phyloP scores from a whole-genome alignment of 164 flowering plant genomes.

The Santalum album region DNA sequence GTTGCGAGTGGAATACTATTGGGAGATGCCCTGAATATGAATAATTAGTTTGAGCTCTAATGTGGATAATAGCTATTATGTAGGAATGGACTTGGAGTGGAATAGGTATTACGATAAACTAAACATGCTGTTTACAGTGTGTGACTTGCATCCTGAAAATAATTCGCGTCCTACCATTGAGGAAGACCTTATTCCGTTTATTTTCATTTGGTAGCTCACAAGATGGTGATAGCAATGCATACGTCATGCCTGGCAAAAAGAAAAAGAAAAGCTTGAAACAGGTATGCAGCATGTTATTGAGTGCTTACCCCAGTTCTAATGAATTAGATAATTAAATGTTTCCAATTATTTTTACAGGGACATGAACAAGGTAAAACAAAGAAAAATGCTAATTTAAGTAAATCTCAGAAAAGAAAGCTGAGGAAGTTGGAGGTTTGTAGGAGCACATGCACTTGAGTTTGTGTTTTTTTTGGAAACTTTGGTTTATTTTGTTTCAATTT shows the following conservation, averaged over 20 bases:
- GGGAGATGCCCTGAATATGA: no score
- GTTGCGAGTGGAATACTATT: no score
- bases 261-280: constrained; percentile 22
- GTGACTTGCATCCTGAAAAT: not conserved
- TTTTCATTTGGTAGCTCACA: constrained; percentile 12
- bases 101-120: no score
- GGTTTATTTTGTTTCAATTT: no score
- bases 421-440: constrained; percentile 39
- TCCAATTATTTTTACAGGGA: constrained; percentile 8
- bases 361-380: constrained; percentile 9
- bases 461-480: not conserved
- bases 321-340: not conserved
- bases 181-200: not conserved
- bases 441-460: constrained; percentile 24
- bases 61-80: no score
- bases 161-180: not conserved
- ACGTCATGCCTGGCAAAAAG: constrained; percentile 37
- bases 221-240: constrained; percentile 42
- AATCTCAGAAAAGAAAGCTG: constrained; percentile 66
- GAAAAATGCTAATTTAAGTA: constrained; percentile 26
- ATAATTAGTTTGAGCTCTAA: no score
- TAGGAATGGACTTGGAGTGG: no score
- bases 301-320: not conserved
- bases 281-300: constrained; percentile 13
- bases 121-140: not conserved